Conservation (phyloP, 139 green algal species). For the Micromonas commoda region DNA sequence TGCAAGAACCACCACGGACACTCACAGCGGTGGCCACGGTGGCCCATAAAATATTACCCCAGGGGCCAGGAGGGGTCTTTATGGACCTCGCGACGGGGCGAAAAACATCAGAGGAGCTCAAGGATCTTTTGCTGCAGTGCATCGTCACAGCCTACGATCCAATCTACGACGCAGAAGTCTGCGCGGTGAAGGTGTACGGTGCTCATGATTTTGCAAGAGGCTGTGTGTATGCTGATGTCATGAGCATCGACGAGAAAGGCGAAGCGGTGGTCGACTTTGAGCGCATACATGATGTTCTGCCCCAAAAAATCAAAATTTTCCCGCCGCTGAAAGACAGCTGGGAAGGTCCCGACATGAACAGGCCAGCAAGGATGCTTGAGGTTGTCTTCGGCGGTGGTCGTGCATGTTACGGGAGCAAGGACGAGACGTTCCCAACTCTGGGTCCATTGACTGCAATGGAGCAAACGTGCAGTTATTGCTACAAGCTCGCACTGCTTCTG, state of each 20-base stretch:
- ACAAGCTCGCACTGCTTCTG: background rate
- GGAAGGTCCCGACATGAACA: background rate
- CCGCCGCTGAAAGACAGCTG: background rate
- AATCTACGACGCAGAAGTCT: slow-evolving; percentile 4
- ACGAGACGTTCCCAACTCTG: background rate
- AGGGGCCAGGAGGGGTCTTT: background rate
- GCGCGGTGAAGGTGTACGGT: background rate
- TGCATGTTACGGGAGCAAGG: background rate
- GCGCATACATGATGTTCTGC: background rate
- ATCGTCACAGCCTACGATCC: background rate
- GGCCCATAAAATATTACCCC: background rate
- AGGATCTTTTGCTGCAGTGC: background rate
- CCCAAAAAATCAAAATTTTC: background rate
- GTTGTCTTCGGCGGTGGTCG: background rate
- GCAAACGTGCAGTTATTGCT: background rate
- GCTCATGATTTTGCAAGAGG: background rate
- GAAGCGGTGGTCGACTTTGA: background rate
- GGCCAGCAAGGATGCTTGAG: background rate
- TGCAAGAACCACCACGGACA: background rate
- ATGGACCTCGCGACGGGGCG: background rate
- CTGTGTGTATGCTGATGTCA: background rate
- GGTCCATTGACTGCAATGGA: background rate
- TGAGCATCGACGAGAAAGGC: background rate
- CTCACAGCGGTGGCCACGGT: slow-evolving; percentile 1
- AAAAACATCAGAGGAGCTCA: background rate